Base-by-base conservation (phyloP, 116 monocot species). In the Cymodocea nodosa region DNA sequence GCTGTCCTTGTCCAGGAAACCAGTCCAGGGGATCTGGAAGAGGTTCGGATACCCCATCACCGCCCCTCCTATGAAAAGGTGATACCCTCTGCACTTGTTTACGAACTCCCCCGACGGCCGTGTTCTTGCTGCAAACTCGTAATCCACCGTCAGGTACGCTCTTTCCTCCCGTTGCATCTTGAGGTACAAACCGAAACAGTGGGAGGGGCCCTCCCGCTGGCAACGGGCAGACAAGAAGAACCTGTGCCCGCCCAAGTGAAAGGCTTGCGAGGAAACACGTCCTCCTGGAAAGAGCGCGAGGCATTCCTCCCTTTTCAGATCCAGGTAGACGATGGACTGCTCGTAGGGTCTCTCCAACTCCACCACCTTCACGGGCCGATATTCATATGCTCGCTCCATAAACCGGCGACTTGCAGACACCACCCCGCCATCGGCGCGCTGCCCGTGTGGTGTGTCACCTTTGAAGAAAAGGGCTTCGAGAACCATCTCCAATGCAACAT, bases 181-280 rank as follows among this genome's bases (percentile, higher is more conserved):
- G 3, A 94, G 55, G 75, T 86, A 94, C 6, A 94, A 84, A 3
- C 94, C 94, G 39, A 94, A 94, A 70, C 94, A 94, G 59, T 94
- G 84, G 67, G 84, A 94, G 2, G 79, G 70, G 59, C 80, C 86
- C 60, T 89, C n/a, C n/a, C n/a, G 94, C 60, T 89, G 89, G 70
- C 94, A 94, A 60, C 89, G 89, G 9, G 89, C 94, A 0, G 94
- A 94, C 52, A 94, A 82, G 80, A 94, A 94, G 78, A 94, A 94
- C 2, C 89, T 86, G 65, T 89, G 94, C 14, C 89, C 86, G 6
- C 87, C 89, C 17, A 94, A 74, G 62, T 86, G 89, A 68, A 89
- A 94, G 11, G 89, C 94, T 70, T 94, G 94, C 0, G 94, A 94
- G 23, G 86, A 94, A 2, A 94, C 81, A 9, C 86, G 81, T 3